Percentiles rank a stretch among this genome's conserved stretches.
Conservation (phyloP, 2,329 filamentous ascomycete species). For the Lecanosticta acicola region DNA sequence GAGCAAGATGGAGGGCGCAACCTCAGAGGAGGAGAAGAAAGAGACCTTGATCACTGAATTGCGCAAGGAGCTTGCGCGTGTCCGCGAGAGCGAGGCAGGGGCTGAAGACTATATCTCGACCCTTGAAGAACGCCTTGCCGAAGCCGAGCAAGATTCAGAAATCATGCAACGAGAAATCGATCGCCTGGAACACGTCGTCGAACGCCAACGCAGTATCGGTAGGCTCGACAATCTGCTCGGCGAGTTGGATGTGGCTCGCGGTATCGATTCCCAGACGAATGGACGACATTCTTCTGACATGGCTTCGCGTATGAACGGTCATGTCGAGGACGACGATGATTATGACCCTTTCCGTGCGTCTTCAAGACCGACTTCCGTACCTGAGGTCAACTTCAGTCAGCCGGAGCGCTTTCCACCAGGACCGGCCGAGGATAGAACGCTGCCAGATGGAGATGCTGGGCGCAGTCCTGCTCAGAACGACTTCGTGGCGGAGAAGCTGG, state of each 20-base stretch:
- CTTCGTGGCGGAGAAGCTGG: slow-evolving; percentile 87
- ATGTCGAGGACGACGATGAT: slow-evolving; percentile 17
- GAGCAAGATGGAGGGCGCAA: slow-evolving; percentile 80
- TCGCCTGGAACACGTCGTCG: slow-evolving; percentile 86
- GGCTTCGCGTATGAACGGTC: slow-evolving; percentile 19
- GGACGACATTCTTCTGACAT: slow-evolving; percentile 13
- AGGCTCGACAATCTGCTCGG: slow-evolving; percentile 89
- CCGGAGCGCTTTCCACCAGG: slow-evolving; percentile 14
- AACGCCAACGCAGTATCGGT: slow-evolving; percentile 88
- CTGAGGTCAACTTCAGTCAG: slow-evolving; percentile 16
- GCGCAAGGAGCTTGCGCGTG: slow-evolving; percentile 81
- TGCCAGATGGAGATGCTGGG: slow-evolving; percentile 35
- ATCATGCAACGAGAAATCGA: slow-evolving; percentile 96
- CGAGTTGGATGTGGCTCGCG: slow-evolving; percentile 61
- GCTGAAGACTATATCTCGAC: slow-evolving; percentile 97
- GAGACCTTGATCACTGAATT: slow-evolving; percentile 77
- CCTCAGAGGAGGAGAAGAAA: slow-evolving; percentile 88
- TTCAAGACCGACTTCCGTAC: slow-evolving; percentile 6
- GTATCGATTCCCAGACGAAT: slow-evolving; percentile 11
- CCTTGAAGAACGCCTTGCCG: slow-evolving; percentile 86
- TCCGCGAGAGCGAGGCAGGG: slow-evolving; percentile 82
- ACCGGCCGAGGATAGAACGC: slow-evolving; percentile 5
- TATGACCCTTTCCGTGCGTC: slow-evolving; percentile 25
- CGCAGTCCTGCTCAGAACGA: slow-evolving; percentile 74
- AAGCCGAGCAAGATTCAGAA: slow-evolving; percentile 92